These are phyloP conservation scores for Trametopsis cervina DNA, from an alignment of 768 basidiomycete species.

Conservation along the genomic window DNA sequence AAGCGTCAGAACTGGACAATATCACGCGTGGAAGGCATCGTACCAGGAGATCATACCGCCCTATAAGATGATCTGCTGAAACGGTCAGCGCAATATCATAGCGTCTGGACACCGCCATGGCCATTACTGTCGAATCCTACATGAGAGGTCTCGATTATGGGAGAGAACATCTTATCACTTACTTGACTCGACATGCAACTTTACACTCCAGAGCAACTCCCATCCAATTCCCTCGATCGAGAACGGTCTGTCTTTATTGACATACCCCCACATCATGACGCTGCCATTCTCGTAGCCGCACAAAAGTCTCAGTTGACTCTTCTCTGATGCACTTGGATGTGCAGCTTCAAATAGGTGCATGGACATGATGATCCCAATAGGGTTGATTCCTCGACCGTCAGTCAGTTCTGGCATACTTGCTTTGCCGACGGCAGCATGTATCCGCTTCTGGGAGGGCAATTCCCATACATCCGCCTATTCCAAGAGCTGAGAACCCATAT, in stretches of 20 bases:
- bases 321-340: slow-evolving; percentile 25
- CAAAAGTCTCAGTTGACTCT: slow-evolving; percentile 48
- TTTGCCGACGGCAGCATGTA: slow-evolving; percentile 85
- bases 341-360: slow-evolving; percentile 52
- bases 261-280: slow-evolving; percentile 62
- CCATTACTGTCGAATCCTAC: slow-evolving; percentile 57
- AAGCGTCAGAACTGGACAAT: not conserved
- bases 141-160: not conserved
- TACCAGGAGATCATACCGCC: slow-evolving; percentile 56
- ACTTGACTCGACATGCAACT: slow-evolving; percentile 72
- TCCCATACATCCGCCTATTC: slow-evolving; percentile 82
- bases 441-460: slow-evolving; percentile 56
- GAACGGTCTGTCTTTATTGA: slow-evolving; percentile 30
- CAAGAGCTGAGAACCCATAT: not conserved
- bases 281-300: slow-evolving; percentile 83
- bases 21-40: slow-evolving; percentile 8
- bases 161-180: slow-evolving; percentile 15
- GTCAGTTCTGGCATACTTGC: slow-evolving; percentile 25
- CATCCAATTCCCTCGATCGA: slow-evolving; percentile 72
- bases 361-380: slow-evolving; percentile 83
- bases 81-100: slow-evolving; percentile 64
- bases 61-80: slow-evolving; percentile 78
- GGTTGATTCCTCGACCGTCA: slow-evolving; percentile 36
- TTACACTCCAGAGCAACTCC: slow-evolving; percentile 61
- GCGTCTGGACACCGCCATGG: slow-evolving; percentile 62